Evolutionary conservation across 2,329 filamentous ascomycete species (phyloP), one percentile per base, ranked within the genome.

Genomic region (Clarireedia sp.): DNA sequence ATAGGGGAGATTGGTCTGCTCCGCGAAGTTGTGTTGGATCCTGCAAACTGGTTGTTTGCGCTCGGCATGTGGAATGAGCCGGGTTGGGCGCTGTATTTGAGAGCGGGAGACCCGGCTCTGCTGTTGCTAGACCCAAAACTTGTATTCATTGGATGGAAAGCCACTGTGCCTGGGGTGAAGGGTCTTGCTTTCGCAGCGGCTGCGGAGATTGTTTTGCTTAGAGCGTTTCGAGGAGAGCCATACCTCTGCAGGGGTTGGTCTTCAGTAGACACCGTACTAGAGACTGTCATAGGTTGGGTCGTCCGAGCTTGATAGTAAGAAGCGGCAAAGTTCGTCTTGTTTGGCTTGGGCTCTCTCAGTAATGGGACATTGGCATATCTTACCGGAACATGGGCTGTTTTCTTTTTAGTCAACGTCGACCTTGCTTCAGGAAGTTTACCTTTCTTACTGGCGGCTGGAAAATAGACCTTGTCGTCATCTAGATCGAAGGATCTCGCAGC

Each of bases 151-250:
- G 51, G 17, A 12, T 48, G 43, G 19, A 54, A 50, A 14, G 52
- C 38, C 26, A 43, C 43, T 29, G 33, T 37, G 24, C 46, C 49
- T 3, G 52, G 52, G 7, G 52, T 54, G 29, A 54, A 54, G 2
- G 52, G 45, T 43, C 52, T 54, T 50, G 46, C 52, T n/a, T 47
- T 47, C 16, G 29, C 45, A 33, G 23, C 36, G 10, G 29, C 12
- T 3, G 12, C 29, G 29, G 29, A 5, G 8, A 29, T 41, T 17
- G 52, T 26, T 19, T 50, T 54, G 16, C 52, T 54, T 9, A 41
- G 52, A 12, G 45, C 33, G 7, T 26, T 41, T 26, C 24, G 52
- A 43, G 52, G 45, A 24, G 52, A 43, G 14, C n/a, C 52, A 26
- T 23, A 44, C 38, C 24, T 49, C n/a, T 14, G 36, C 21, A 37